Base-by-base conservation (phyloP, 2,329 filamentous ascomycete genomes). In the Xylariaceae sp. region DNA sequence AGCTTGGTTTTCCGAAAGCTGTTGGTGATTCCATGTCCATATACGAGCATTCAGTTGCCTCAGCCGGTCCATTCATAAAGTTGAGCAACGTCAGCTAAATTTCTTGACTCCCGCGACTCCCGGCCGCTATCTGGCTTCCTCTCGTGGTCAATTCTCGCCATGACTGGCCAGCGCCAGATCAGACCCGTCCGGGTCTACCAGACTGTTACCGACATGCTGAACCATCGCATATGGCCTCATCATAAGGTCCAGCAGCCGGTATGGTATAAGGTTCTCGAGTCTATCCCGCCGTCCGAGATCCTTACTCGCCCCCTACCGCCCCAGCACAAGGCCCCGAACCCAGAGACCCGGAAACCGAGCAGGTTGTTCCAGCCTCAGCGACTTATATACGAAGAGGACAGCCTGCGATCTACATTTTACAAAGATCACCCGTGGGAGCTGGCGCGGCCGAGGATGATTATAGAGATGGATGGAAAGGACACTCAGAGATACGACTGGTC, bases 391-490 rank as follows among this genome's bases (percentile, higher is more conserved):
- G 79, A 85, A 45, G 93, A 98, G 64, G 93, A 98, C 66, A 66
- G 70, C 45, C 73, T 98, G 57, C 83, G 93, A 49, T 73, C 68
- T 52, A 79, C 83, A 19, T 98, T 97, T 69, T 98, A 87, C 71
- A 81, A 76, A 58, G 91, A 98, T 64, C 93, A 98, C 63, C 93
- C 93, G 4, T 98, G 93, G 93, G 93, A 98, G 67, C 71, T 98
- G 59, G 93, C 93, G 15, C 78, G 91, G 48, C 93, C 93, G 41
- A 78, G 88, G 53, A 74, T 95, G 44, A 72, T 98, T 35, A 69
- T 97, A 9, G 93, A 98, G 67, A 73, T 82, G 53, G 85, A 91
- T 57, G 93, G 93, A 39, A 86, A 85, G 60, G 91, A 98, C 59
- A 73, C 79, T 38, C 79, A 84, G 62, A 72, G 68, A 41, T 82